Evolutionary conservation across 768 basidiomycete species (phyloP).

Genomic region (Leccinum variicolor): DNA sequence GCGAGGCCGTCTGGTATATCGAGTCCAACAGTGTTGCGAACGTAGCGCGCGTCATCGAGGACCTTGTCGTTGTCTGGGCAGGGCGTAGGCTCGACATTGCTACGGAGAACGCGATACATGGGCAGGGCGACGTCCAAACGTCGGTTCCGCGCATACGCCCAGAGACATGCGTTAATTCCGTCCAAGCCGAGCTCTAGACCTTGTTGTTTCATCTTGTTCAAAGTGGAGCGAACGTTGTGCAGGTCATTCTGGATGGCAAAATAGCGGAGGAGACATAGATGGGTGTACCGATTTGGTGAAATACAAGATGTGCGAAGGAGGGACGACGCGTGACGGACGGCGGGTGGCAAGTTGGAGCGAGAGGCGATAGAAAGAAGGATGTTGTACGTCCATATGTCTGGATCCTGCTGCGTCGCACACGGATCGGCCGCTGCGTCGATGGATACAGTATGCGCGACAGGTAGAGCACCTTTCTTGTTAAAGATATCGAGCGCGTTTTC

Average conservation of each 20-base stretch:
- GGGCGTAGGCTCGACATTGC: constrained; percentile 42
- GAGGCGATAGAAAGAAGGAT: constrained; percentile 64
- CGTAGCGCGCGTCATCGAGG: constrained; percentile 33
- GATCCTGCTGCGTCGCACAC: constrained; percentile 25
- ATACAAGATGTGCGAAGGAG: constrained; percentile 54
- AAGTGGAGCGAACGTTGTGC: constrained; percentile 50
- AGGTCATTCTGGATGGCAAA: constrained; percentile 48
- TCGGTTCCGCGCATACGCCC: constrained; percentile 57
- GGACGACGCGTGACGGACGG: constrained; percentile 50
- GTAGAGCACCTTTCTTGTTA: constrained; percentile 51
- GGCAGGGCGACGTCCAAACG: constrained; percentile 53
- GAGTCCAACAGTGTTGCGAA: constrained; percentile 45
- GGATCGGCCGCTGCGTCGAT: constrained; percentile 7
- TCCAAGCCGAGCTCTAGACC: constrained; percentile 55
- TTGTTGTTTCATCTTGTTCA: constrained; percentile 51
- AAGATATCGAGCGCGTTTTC: constrained; percentile 57
- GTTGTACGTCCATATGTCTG: constrained; percentile 70
- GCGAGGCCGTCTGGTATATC: constrained; percentile 38
- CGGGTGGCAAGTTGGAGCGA: constrained; percentile 40
- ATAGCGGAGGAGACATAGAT: constrained; percentile 56
- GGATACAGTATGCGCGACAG: neutral
- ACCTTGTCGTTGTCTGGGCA: constrained; percentile 35
- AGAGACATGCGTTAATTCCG: constrained; percentile 67
- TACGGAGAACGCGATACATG: constrained; percentile 64
- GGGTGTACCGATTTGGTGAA: constrained; percentile 57